Percentiles rank a stretch among this genome's conserved stretches.
phyloP scores from a whole-genome alignment of 2,329 filamentous ascomycete species.

The Botrytis sinoallii region DNA sequence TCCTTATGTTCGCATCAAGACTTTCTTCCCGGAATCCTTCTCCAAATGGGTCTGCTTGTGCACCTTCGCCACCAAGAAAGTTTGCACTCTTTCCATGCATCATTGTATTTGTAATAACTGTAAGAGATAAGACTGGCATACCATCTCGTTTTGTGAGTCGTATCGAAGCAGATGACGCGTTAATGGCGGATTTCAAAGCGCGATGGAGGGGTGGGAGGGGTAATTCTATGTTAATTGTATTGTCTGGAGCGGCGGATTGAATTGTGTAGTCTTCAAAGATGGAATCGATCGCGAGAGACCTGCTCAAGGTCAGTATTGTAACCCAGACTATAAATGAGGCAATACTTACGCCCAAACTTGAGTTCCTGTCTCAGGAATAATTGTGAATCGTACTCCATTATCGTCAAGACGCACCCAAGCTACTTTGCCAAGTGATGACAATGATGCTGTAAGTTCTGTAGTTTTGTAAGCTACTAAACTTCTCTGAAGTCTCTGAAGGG shows the following conservation, averaged over 20 bases:
- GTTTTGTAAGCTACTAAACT: constrained; percentile 21
- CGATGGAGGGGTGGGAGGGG: constrained; percentile 84
- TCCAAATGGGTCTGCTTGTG: constrained; percentile 45
- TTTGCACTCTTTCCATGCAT: constrained; percentile 45
- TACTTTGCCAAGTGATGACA: constrained; percentile 53
- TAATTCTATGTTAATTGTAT: constrained; percentile 95
- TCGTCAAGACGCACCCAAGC: constrained; percentile 67
- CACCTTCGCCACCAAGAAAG: constrained; percentile 31
- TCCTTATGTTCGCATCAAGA: constrained; percentile 55
- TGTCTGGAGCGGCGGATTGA: constrained; percentile 76
- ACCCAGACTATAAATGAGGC: constrained; percentile 35
- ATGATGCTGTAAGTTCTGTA: constrained; percentile 60
- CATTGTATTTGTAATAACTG: constrained; percentile 74
- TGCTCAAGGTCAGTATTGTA: constrained; percentile 30
- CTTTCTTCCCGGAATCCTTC: constrained; percentile 47
- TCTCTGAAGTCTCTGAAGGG: not conserved
- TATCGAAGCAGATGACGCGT: constrained; percentile 77
- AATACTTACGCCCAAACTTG: constrained; percentile 87
- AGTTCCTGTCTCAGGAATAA: constrained; percentile 89
- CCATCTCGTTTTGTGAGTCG: constrained; percentile 91
- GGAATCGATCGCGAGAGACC: constrained; percentile 66
- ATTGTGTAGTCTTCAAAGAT: constrained; percentile 86
- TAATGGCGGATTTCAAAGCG: constrained; percentile 84
- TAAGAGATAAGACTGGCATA: constrained; percentile 82
- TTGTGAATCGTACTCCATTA: constrained; percentile 85